phyloP scores from a whole-genome alignment of 306 rosid species.

The Glycyrrhiza uralensis region DNA sequence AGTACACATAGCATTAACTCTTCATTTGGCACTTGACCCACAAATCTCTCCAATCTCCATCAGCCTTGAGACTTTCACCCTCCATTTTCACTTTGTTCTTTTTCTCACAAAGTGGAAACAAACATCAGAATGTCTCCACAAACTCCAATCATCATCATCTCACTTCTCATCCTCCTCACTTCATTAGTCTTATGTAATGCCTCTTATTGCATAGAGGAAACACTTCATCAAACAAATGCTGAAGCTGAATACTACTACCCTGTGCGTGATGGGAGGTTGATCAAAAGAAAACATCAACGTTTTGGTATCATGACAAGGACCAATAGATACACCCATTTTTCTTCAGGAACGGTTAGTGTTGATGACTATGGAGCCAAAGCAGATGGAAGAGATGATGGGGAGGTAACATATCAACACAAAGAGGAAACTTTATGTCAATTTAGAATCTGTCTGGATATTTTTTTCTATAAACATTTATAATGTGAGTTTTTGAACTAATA shows the following conservation, averaged over 20 bases:
- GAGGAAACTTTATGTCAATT: not conserved
- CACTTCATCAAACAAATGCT: slow-evolving; percentile 3
- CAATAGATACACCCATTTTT: not conserved
- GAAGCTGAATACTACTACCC: not conserved
- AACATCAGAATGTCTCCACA: slow-evolving; percentile 27
- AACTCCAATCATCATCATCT: slow-evolving; percentile 9
- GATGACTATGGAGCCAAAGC: slow-evolving; percentile 70
- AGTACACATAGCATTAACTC: slow-evolving; percentile 10
- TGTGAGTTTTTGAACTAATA: no score
- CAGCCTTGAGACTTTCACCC: not conserved
- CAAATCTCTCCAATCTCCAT: slow-evolving; percentile 4
- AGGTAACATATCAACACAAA: slow-evolving; percentile 44
- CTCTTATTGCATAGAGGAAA: slow-evolving; percentile 15
- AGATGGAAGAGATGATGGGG: slow-evolving; percentile 54
- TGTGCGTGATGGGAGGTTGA: slow-evolving; percentile 31
- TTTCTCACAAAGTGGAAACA: not conserved
- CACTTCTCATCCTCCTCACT: slow-evolving; percentile 17
- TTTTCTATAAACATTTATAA: no score
- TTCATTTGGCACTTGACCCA: slow-evolving; percentile 18
- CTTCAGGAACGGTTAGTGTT: slow-evolving; percentile 42
- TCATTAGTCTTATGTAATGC: slow-evolving; percentile 31
- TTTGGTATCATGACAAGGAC: slow-evolving; percentile 31
- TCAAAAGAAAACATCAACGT: slow-evolving; percentile 33
- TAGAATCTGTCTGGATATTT: no score
- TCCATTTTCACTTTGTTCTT: not conserved